Conservation (phyloP, 768 basidiomycete genomes). For the Panellus pusillus region DNA sequence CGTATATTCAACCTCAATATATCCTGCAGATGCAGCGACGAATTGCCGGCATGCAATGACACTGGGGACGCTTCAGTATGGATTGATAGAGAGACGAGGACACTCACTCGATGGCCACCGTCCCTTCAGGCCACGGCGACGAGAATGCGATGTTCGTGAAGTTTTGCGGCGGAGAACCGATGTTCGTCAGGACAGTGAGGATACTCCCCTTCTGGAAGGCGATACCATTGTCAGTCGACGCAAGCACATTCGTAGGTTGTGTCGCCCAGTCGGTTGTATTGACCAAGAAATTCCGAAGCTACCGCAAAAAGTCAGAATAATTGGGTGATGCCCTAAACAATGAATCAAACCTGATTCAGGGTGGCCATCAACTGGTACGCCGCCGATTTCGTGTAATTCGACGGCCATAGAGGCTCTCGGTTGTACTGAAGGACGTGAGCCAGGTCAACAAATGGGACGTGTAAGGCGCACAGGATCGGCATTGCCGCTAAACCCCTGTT, state of each 20-base stretch:
- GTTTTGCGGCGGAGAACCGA: slow-evolving; percentile 69
- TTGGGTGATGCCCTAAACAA: not conserved
- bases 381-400: slow-evolving; percentile 58
- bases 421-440: slow-evolving; percentile 48
- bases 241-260: slow-evolving; percentile 52
- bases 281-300: slow-evolving; percentile 68
- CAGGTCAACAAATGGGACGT: not conserved
- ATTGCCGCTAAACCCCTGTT: slow-evolving; percentile 66
- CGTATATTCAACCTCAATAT: slow-evolving; percentile 60
- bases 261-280: slow-evolving; percentile 56
- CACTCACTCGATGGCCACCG: slow-evolving; percentile 58
- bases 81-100: not conserved
- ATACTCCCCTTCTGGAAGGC: slow-evolving; percentile 66
- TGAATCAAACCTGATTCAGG: slow-evolving; percentile 52
- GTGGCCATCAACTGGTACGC: slow-evolving; percentile 57
- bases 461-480: slow-evolving; percentile 57
- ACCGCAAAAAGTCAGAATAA: not conserved
- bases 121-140: slow-evolving; percentile 49
- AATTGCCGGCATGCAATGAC: slow-evolving; percentile 67
- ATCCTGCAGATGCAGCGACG: slow-evolving; percentile 66
- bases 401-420: slow-evolving; percentile 75
- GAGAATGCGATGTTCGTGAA: slow-evolving; percentile 54
- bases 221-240: slow-evolving; percentile 50
- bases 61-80: slow-evolving; percentile 31
- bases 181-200: slow-evolving; percentile 64